Base-by-base conservation (phyloP, 768 basidiomycete genomes). In the Naganishia friedmannii region DNA sequence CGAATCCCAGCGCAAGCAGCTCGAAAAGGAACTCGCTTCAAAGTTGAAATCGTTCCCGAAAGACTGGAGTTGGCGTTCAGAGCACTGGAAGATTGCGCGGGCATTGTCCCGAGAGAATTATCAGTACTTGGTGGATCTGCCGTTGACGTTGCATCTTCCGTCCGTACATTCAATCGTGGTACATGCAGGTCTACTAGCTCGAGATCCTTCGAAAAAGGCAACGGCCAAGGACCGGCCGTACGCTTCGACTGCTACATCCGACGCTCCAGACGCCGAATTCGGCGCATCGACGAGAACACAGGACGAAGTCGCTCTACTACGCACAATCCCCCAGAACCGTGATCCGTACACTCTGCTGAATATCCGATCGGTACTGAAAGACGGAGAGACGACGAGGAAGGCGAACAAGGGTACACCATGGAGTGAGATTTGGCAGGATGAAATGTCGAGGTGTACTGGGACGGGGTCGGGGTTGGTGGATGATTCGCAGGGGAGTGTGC, bases 131-230 rank as follows among this genome's bases (percentile, higher is more conserved):
- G 78, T 86, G 34, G 82, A 85, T n/a, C 82, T 93, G 0, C 93
- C 94, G 0, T 82, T 93, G 34, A 83, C 85, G 57, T 83, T 93
- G 9, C 87, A 95, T 77, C 81, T 72, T 19, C 91, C 92, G 0
- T 84, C 85, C 2, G 86, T 89, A 2, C 91, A 94, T 75, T 81
- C 87, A 0, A 88, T 87, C 81, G 84, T 94, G 56, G 90, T 88
- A 0, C 93, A 96, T 74, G 93, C 88, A 1, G 94, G 94, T 7
- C 75, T 95, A 23, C 84, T 97, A 1, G 85, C 92, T 0, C 85
- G 84, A 6, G 87, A 95, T 76, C 89, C 91, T 32, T 78, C 82
- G 21, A 83, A 82, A 28, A 83, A 84, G 65, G 77, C 85, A n/a
- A 89, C 89, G 10, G 67, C 70, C 0, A 75, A 63, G 28, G 46